Conservation (phyloP, 208 protist species). For the Willaertia magna region DNA sequence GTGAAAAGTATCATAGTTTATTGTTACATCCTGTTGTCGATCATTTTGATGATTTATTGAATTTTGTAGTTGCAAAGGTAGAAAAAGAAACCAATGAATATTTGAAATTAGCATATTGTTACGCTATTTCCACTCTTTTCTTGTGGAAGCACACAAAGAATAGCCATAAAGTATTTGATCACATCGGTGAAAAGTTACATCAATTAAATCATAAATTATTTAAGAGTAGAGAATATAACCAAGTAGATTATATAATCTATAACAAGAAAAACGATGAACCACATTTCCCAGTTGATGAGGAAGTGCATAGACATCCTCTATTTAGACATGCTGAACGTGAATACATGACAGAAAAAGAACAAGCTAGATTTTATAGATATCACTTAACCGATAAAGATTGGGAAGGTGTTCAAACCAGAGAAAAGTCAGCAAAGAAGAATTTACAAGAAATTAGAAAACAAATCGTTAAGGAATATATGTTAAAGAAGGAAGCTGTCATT, state of each 20-base stretch:
- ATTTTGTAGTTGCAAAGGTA: no score
- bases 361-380: not conserved
- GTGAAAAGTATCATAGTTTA: not conserved
- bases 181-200: not conserved
- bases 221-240: not conserved
- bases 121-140: not conserved
- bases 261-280: not conserved
- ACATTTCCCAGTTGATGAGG: not conserved
- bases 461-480: not conserved
- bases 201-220: not conserved
- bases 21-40: not conserved
- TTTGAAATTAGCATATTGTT: not conserved
- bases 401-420: not conserved
- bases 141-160: not conserved
- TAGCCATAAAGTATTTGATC: not conserved
- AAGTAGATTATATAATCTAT: not conserved
- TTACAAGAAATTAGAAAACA: not conserved
- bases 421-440: not conserved
- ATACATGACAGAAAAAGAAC: not conserved
- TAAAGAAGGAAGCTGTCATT: not conserved
- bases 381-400: not conserved
- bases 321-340: not conserved
- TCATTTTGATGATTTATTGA: not conserved
- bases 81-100: not conserved
- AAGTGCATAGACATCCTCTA: not conserved